Conservation (phyloP, 1,139 yeast genomes). For the Diutina pseudorugosa region DNA sequence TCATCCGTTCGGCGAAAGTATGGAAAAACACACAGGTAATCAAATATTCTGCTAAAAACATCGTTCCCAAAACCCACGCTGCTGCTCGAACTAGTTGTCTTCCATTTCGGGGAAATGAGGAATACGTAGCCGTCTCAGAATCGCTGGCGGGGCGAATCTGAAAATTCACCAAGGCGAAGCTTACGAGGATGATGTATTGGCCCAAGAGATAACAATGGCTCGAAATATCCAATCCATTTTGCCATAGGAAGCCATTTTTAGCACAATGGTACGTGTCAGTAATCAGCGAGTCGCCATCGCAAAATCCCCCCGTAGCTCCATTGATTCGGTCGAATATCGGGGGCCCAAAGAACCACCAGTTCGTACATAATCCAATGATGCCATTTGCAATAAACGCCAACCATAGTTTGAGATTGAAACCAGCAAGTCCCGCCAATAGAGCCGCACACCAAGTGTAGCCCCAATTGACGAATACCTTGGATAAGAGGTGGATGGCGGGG, state of each 20-base stretch:
- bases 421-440: conserved; percentile 9
- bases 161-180: conserved; percentile 34
- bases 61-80: conserved; percentile 11
- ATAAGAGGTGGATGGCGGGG: conserved; percentile 9
- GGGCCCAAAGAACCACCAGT: conserved; percentile 37
- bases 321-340: conserved; percentile 33
- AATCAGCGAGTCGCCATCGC: conserved; percentile 10
- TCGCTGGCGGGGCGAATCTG: background rate
- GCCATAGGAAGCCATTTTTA: conserved; percentile 28
- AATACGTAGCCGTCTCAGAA: conserved; percentile 3
- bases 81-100: conserved; percentile 8
- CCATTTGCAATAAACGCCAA: conserved; percentile 11
- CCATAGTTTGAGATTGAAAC: conserved; percentile 5
- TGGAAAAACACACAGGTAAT: conserved; percentile 56
- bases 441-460: conserved; percentile 21
- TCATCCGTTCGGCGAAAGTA: conserved; percentile 40
- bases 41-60: conserved; percentile 33
- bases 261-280: conserved; percentile 6
- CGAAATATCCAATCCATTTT: conserved; percentile 48
- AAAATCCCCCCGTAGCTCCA: conserved; percentile 28
- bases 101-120: background rate
- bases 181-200: background rate
- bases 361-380: conserved; percentile 11
- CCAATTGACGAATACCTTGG: conserved; percentile 13
- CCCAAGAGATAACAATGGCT: conserved; percentile 18